Base-by-base conservation (phyloP, 371 early-diverging fungal species). In the Batkoa obscura region DNA sequence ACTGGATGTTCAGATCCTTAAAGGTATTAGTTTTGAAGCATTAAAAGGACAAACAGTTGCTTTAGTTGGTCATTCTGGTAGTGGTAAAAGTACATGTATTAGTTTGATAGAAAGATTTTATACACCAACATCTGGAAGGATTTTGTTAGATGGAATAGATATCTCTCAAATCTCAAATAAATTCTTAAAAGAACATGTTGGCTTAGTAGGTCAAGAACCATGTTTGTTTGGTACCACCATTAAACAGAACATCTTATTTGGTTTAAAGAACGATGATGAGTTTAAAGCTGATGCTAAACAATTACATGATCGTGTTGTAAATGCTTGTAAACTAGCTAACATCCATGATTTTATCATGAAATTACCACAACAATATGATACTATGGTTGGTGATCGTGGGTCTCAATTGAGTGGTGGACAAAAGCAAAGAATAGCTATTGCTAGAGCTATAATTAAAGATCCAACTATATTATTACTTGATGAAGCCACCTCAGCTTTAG, bases 71-170 rank as follows among this genome's bases (percentile, higher is more conserved):
- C 74, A 72, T 37, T 84, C 86, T 52, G 93, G 95, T 15, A 75
- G 78, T 41, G 91, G 94, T 52, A 90, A 90, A 62, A 84, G 86
- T 8, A 93, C 95, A 23, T 79, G 82, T 41, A 72, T 94, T 43
- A 79, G 81, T 56, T 71, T 94, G 46, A 59, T 94, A 37, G 83
- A 88, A 67, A 85, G 96, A 49, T 90, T 93, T 66, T 96, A 96
- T 62, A 54, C 59, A 57, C 57, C 57, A 13, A 1, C 23, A 15
- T 37, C 32, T 10, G 62, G 62, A 13, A 1, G 9, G 23, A 54
- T 62, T 45, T 67, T 68, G 46, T 58, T 84, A 8, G 83, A 84
- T 60, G 78, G 71, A 35, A 64, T 62, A 6, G 72, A 79, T 41
- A 57, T 86, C 23, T 67, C 69, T 33, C 65, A 72, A 34, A 52